Evolutionary conservation across 352 stramenopile genomes (phyloP).

Genomic region (Phytophthora sp.): DNA sequence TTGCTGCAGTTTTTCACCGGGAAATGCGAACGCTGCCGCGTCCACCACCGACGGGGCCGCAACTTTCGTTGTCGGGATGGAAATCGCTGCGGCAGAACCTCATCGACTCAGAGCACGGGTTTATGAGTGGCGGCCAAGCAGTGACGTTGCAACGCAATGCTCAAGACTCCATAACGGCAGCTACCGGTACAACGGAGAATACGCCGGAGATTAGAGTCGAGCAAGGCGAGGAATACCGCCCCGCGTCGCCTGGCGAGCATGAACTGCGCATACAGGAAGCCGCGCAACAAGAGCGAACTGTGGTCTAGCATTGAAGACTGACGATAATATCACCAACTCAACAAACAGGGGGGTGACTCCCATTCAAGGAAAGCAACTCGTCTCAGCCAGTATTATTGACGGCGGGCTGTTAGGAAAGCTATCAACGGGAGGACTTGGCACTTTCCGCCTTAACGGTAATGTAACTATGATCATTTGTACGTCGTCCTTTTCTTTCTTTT

Average conservation of each 20-base stretch:
- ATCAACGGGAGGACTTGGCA: conserved; percentile 16
- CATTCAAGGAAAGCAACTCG: neutral
- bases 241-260: conserved; percentile 27
- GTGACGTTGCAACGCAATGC: conserved; percentile 21
- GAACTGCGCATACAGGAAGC: conserved; percentile 18
- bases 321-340: conserved; percentile 1
- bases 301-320: conserved; percentile 9
- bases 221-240: conserved; percentile 33
- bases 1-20: conserved; percentile 17
- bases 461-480: conserved; percentile 36
- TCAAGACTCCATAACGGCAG: conserved; percentile 1
- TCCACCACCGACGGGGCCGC: conserved; percentile 36
- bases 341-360: neutral
- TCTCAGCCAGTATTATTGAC: conserved; percentile 13
- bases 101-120: conserved; percentile 49
- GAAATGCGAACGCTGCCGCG: conserved; percentile 14
- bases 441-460: conserved; percentile 19
- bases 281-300: conserved; percentile 7
- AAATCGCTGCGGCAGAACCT: conserved; percentile 64
- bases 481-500: neutral
- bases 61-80: conserved; percentile 56
- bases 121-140: conserved; percentile 20
- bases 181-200: conserved; percentile 7
- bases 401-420: conserved; percentile 10
- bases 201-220: conserved; percentile 28